These are phyloP conservation scores for Obelidium mucronatum DNA, from an alignment of 192 early-diverging fungal species.

Conservation along the genomic window DNA sequence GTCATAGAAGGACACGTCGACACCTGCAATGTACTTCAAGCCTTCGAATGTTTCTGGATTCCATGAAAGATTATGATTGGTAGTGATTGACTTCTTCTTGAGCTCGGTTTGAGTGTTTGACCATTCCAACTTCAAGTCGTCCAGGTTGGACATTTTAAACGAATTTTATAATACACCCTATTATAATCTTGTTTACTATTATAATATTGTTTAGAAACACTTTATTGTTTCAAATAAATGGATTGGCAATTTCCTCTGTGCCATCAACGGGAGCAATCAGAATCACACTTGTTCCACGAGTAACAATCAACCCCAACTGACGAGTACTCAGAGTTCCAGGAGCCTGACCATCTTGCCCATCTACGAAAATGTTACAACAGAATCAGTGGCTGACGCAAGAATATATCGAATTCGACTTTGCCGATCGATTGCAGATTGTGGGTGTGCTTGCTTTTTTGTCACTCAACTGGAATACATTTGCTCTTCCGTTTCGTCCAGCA, in stretches of 20 bases:
- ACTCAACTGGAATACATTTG: slow-evolving; percentile 52
- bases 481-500: slow-evolving; percentile 92
- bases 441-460: slow-evolving; percentile 3
- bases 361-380: background rate
- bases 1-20: slow-evolving; percentile 52
- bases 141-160: background rate
- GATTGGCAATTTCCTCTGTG: slow-evolving; percentile 89
- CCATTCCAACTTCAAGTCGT: background rate
- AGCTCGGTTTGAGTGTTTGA: background rate
- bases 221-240: slow-evolving; percentile 59
- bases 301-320: slow-evolving; percentile 85
- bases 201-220: background rate
- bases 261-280: slow-evolving; percentile 92
- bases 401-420: no score
- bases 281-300: slow-evolving; percentile 88
- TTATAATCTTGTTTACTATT: no score
- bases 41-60: slow-evolving; percentile 1
- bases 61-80: slow-evolving; percentile 9
- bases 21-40: slow-evolving; percentile 41
- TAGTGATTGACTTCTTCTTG: background rate
- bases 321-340: slow-evolving; percentile 59
- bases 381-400: no score
- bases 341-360: slow-evolving; percentile 20
- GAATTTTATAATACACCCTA: no score
- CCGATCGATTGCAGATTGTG: no score